A percentile compares a stretch with the other conserved stretches of the same genome.
phyloP scores from a whole-genome alignment of 73 alveolate genomes.

The Blepharisma japonicum region DNA sequence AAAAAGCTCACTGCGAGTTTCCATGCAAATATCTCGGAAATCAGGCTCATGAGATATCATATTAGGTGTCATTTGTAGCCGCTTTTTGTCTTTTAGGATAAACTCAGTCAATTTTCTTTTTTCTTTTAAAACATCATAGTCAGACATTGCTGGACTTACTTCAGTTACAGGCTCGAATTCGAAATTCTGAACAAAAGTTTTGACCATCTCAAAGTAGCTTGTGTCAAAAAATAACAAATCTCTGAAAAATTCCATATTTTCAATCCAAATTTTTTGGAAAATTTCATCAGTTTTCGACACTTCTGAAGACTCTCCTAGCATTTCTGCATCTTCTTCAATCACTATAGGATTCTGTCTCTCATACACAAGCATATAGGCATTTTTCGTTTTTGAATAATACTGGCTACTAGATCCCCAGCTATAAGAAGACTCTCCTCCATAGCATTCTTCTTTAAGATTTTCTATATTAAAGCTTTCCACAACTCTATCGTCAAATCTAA shows the following conservation, averaged over 20 bases:
- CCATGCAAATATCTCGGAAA: background rate
- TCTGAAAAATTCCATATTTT: slow-evolving; percentile 21
- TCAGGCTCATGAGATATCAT: background rate
- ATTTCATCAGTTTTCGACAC: slow-evolving; percentile 2
- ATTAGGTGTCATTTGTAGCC: background rate
- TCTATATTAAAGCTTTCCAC: slow-evolving; percentile 24
- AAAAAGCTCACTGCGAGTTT: background rate
- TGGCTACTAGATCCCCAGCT: slow-evolving; percentile 66
- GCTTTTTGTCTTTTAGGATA: background rate
- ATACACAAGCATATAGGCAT: slow-evolving; percentile 94
- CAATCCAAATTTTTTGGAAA: slow-evolving; percentile 4
- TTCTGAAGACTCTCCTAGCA: background rate
- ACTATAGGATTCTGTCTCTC: slow-evolving; percentile 64
- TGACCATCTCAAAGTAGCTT: slow-evolving; percentile 8
- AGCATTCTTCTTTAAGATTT: slow-evolving; percentile 34
- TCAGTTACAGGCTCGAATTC: background rate
- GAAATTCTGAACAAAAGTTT: slow-evolving; percentile 10
- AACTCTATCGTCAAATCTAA: slow-evolving; percentile 52
- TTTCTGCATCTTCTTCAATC: background rate
- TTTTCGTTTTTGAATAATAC: slow-evolving; percentile 68
- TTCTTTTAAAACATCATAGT: background rate
- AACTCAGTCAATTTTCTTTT: background rate
- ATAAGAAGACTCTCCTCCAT: slow-evolving; percentile 27
- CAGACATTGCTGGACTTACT: background rate
- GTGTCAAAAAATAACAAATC: slow-evolving; percentile 20